A percentile compares a stretch with the other conserved stretches of the same genome.
Evolutionary conservation across 345 rosid genomes (phyloP).

Genomic region (Euphorbia peplus): DNA sequence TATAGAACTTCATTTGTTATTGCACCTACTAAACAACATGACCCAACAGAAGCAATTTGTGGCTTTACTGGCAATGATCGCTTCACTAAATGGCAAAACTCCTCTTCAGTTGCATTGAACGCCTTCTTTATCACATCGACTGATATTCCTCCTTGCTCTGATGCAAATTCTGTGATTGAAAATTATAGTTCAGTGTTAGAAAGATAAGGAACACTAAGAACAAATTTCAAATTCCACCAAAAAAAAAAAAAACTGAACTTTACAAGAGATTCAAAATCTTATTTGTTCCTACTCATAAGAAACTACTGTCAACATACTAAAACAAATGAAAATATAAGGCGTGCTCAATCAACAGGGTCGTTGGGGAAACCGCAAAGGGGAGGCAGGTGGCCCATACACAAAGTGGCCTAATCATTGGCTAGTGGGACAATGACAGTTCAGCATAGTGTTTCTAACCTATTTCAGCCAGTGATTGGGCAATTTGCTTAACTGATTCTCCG

Average conservation of each 20-base stretch:
- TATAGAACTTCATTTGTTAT: conserved; percentile 65
- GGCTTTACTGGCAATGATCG: conserved; percentile 61
- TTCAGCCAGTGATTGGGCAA: too few species aligned
- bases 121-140: conserved; percentile 79
- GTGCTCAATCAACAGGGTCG: too few species aligned
- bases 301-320: not conserved
- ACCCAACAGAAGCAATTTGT: conserved; percentile 88
- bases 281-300: not conserved
- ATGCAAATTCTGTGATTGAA: conserved; percentile 54
- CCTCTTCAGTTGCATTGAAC: conserved; percentile 86
- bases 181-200: not conserved
- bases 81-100: conserved; percentile 73
- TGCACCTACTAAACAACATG: conserved; percentile 93
- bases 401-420: too few species aligned
- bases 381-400: too few species aligned
- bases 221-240: not conserved
- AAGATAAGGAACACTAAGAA: conserved; percentile 7
- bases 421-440: not conserved
- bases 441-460: not conserved
- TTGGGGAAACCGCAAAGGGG: too few species aligned
- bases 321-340: not conserved
- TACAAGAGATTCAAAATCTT: not conserved
- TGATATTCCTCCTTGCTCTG: conserved; percentile 83
- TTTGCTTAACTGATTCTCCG: too few species aligned
- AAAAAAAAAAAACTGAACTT: not conserved